Conservation (phyloP, 225 moss, liverwort and hornwort genomes). For the Straminergon stramineum region DNA sequence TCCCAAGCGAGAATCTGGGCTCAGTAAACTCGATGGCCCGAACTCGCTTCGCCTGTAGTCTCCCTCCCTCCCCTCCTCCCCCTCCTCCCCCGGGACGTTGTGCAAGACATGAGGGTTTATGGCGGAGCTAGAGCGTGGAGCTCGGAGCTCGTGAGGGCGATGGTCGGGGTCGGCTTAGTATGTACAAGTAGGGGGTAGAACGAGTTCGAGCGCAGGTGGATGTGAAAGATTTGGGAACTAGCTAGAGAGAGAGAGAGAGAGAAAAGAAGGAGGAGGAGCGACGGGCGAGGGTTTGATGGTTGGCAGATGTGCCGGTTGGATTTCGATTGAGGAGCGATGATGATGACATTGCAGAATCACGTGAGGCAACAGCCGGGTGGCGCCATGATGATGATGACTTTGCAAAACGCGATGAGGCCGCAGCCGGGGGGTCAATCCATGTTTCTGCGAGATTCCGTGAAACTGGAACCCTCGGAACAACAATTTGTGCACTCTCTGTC, state of each 20-base stretch:
- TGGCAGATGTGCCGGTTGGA: background rate
- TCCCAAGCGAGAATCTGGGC: background rate
- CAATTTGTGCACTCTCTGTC: slow-evolving; percentile 26
- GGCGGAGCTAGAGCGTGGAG: background rate
- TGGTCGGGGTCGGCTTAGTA: background rate
- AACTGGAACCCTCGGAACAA: slow-evolving; percentile 48
- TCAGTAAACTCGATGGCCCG: background rate
- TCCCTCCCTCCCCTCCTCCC: background rate
- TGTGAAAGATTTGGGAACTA: background rate
- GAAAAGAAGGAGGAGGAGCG: background rate
- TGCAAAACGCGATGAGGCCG: slow-evolving; percentile 73
- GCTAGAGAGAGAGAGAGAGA: background rate
- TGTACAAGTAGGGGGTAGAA: background rate
- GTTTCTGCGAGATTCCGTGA: slow-evolving; percentile 51
- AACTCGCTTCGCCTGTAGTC: background rate
- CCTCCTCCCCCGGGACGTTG: background rate
- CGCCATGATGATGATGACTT: slow-evolving; percentile 78
- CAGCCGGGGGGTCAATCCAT: slow-evolving; percentile 59
- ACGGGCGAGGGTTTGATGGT: background rate
- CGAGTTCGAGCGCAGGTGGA: background rate
- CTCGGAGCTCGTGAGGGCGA: background rate
- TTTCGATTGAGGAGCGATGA: slow-evolving; percentile 17
- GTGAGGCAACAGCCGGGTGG: slow-evolving; percentile 43
- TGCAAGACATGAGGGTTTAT: background rate
- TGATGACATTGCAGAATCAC: slow-evolving; percentile 52